phyloP scores from a whole-genome alignment of 1,139 yeast species.

The Yamadazyma pseudoaaseri region DNA sequence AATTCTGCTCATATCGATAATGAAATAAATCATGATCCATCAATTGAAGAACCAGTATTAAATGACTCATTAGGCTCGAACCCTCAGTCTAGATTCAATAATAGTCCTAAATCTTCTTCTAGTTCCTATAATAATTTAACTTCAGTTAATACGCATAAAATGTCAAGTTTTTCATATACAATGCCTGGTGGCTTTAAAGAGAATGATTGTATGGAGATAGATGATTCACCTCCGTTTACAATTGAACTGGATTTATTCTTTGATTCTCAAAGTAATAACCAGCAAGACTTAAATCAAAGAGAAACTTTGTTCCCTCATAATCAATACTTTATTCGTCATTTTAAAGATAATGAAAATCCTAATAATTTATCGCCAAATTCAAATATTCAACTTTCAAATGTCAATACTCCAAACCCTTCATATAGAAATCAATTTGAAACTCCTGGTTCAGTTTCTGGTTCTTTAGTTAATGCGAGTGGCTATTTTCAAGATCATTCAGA shows the following conservation, averaged over 20 bases:
- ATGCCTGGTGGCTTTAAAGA: slow-evolving; percentile 34
- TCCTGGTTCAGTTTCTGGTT: slow-evolving; percentile 5
- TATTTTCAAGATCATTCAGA: slow-evolving; percentile 1
- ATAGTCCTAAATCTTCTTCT: background rate
- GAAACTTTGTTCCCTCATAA: slow-evolving; percentile 15
- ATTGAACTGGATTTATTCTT: slow-evolving; percentile 32
- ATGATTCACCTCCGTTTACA: slow-evolving; percentile 41
- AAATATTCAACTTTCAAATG: slow-evolving; percentile 4
- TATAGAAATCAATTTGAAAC: slow-evolving; percentile 6
- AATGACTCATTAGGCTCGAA: background rate
- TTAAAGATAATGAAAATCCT: slow-evolving; percentile 2
- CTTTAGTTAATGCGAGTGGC: slow-evolving; percentile 2
- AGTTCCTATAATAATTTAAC: slow-evolving; percentile 1
- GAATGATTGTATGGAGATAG: slow-evolving; percentile 35
- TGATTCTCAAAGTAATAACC: slow-evolving; percentile 16
- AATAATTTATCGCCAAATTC: slow-evolving; percentile 8
- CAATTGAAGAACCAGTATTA: too few species aligned
- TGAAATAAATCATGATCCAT: too few species aligned
- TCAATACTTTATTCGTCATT: slow-evolving; percentile 14
- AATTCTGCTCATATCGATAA: too few species aligned
- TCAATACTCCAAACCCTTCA: slow-evolving; percentile 8
- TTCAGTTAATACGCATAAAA: background rate
- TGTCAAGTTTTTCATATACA: slow-evolving; percentile 1
- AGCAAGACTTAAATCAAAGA: slow-evolving; percentile 4
- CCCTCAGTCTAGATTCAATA: background rate